phyloP scores from a whole-genome alignment of 2,329 filamentous ascomycete species.

The Ophiostoma perfectum region DNA sequence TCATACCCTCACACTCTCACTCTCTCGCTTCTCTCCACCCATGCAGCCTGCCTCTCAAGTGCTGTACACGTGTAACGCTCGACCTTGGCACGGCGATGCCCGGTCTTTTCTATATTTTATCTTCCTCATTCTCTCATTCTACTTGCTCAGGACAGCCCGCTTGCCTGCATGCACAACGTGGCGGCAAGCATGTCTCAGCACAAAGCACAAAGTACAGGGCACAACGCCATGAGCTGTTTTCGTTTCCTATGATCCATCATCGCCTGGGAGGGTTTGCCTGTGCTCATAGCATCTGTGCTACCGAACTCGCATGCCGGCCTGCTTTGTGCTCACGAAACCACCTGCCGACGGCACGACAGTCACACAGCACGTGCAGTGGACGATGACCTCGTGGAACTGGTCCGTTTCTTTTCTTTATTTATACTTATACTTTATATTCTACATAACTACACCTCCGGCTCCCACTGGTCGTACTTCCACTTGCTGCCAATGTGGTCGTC shows the following conservation, averaged over 20 bases:
- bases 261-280: no score
- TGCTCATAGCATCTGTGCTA: no score
- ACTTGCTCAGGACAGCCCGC: no score
- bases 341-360: no score
- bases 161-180: not conserved
- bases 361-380: no score
- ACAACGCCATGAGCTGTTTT: not conserved
- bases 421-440: no score
- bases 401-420: no score
- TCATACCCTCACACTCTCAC: not conserved
- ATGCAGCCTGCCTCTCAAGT: constrained; percentile 21
- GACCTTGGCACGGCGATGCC: constrained; percentile 5
- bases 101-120: not conserved
- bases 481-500: not conserved
- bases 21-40: not conserved
- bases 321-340: no score
- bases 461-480: constrained; percentile 6
- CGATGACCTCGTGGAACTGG: no score
- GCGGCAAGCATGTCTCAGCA: not conserved
- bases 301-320: no score
- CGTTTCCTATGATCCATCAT: no score
- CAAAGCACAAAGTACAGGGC: not conserved
- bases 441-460: not conserved
- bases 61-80: constrained; percentile 18
- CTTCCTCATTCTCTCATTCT: not conserved